Percentiles rank a stretch among this genome's conserved stretches.
phyloP scores from a whole-genome alignment of 495 filamentous ascomycete genomes.

The Ascobolus immersus region DNA sequence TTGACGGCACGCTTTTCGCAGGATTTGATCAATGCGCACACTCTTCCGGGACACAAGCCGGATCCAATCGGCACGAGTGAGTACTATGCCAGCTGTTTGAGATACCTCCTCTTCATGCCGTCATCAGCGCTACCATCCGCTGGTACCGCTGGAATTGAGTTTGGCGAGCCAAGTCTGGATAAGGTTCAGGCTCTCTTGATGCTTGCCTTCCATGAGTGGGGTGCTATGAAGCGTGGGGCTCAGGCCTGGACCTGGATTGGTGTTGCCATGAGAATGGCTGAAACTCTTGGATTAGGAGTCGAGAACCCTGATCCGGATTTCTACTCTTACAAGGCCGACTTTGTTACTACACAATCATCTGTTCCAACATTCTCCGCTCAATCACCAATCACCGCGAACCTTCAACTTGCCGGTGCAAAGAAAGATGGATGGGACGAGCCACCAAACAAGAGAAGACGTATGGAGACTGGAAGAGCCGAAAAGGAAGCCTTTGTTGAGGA shows the following conservation, averaged over 20 bases:
- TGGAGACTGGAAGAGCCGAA: conserved; percentile 6
- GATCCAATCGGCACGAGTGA: conserved; percentile 42
- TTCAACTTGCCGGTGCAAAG: too few relatives aligned
- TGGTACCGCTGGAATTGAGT: conserved; percentile 29
- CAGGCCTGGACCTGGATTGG: conserved; percentile 59
- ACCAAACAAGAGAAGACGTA: conserved; percentile 9
- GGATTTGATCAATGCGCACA: too few relatives aligned
- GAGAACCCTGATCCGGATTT: too few relatives aligned
- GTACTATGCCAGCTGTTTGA: conserved; percentile 49
- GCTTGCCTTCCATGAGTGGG: conserved; percentile 64
- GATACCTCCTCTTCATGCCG: conserved; percentile 13
- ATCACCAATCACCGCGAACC: too few relatives aligned
- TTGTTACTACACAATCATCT: too few relatives aligned
- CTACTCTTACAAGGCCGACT: too few relatives aligned
- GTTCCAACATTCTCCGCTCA: too few relatives aligned
- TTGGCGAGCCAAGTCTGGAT: conserved; percentile 35
- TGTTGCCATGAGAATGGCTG: conserved; percentile 37
- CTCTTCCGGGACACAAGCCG: conserved; percentile 37
- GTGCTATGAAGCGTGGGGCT: conserved; percentile 39
- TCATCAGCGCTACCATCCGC: conserved; percentile 22
- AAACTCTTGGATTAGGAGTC: conserved; percentile 11
- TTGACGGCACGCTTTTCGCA: conserved; percentile 60
- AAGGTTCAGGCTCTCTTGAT: conserved; percentile 55
- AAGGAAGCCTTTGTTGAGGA: conserved; percentile 34
- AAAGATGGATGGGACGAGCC: conserved; percentile 4